Conservation (phyloP, 495 filamentous ascomycete genomes). For the Penicillium dipodomyicola region DNA sequence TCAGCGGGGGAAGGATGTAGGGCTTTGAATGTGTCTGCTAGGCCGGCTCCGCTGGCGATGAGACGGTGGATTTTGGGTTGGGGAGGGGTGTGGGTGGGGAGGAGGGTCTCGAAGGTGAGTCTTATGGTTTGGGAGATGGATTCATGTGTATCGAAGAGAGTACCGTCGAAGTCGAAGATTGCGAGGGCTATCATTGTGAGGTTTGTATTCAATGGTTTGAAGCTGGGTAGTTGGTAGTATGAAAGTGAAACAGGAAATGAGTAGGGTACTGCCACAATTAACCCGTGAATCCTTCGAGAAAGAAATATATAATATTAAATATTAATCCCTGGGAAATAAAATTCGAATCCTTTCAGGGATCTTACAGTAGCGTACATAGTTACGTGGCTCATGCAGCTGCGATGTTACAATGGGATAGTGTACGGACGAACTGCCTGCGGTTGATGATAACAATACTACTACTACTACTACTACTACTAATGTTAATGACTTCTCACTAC, state of each 20-base stretch:
- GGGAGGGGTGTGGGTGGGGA: constrained; percentile 19
- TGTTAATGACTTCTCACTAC: background rate
- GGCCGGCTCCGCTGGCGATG: constrained; percentile 22
- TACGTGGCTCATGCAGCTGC: background rate
- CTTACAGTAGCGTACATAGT: background rate
- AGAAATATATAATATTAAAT: no score
- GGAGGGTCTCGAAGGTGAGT: constrained; percentile 25
- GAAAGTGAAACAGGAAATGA: background rate
- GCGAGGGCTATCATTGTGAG: constrained; percentile 16
- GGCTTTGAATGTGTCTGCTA: constrained; percentile 21
- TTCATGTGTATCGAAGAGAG: constrained; percentile 29
- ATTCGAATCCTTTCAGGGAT: background rate
- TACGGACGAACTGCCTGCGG: background rate
- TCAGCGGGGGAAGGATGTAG: constrained; percentile 16
- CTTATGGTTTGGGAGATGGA: constrained; percentile 22
- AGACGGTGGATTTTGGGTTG: constrained; percentile 20
- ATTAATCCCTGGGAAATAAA: background rate
- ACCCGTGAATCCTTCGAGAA: background rate
- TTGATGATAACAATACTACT: background rate
- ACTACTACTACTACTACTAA: background rate
- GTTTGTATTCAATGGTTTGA: background rate
- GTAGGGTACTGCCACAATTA: background rate
- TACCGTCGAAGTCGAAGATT: constrained; percentile 34
- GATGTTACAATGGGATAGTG: constrained; percentile 1
- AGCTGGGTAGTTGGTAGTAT: background rate